These are phyloP conservation scores for Canariomyces notabilis DNA, from an alignment of 2,329 filamentous ascomycete genomes.

Conservation along the genomic window DNA sequence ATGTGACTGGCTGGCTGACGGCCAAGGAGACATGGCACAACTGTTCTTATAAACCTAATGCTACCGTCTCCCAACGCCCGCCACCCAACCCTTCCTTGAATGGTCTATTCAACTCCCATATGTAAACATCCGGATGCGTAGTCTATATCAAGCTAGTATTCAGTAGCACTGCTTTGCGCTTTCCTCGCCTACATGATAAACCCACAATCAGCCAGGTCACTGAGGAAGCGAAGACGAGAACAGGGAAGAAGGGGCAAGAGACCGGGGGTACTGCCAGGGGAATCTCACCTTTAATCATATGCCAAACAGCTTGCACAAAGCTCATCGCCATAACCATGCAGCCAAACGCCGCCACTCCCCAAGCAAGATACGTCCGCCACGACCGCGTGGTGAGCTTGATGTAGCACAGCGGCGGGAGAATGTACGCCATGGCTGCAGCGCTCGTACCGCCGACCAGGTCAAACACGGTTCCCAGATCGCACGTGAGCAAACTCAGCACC, in stretches of 20 bases:
- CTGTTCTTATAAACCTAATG: too few species aligned
- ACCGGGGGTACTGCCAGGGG: too few species aligned
- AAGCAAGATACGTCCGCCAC: conserved; percentile 31
- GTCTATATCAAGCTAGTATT: not conserved
- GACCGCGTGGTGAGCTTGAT: conserved; percentile 76
- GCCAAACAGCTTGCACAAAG: conserved; percentile 27
- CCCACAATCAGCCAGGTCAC: not conserved
- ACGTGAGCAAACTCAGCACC: conserved; percentile 74
- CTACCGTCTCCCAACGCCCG: too few species aligned
- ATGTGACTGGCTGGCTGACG: too few species aligned
- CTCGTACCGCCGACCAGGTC: conserved; percentile 94
- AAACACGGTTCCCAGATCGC: conserved; percentile 90
- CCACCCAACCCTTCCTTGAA: not conserved
- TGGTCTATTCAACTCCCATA: not conserved
- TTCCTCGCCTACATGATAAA: conserved; percentile 24
- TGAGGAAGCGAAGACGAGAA: not conserved
- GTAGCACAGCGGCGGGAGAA: conserved; percentile 90
- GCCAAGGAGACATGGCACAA: too few species aligned
- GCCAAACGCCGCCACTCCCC: conserved; percentile 28
- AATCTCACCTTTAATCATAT: conserved; percentile 29
- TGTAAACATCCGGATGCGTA: not conserved
- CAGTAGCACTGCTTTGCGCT: conserved; percentile 26
- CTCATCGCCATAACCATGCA: conserved; percentile 30
- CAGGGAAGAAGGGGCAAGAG: too few species aligned
- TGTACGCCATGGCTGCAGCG: conserved; percentile 90